phyloP scores from a whole-genome alignment of 805 yeast species.

The Yamadazyma paraphyllophila region DNA sequence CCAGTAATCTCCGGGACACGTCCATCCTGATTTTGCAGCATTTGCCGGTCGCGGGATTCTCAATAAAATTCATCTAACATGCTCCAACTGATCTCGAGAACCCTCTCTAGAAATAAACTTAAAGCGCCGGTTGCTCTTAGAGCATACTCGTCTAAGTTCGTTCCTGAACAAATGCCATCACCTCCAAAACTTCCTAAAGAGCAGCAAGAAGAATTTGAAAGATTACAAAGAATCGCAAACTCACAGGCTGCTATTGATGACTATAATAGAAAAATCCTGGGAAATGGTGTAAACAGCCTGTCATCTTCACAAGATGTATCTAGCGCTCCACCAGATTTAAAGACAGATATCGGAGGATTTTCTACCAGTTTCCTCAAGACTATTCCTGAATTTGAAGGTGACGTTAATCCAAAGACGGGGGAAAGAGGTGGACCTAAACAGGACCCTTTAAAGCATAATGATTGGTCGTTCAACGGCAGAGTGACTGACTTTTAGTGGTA shows the following conservation, averaged over 20 bases:
- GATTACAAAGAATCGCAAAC: conserved; percentile 74
- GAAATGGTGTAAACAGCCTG: conserved; percentile 21
- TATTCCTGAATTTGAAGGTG: conserved; percentile 94
- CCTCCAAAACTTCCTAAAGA: conserved; percentile 79
- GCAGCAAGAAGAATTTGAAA: conserved; percentile 90
- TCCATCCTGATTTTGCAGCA: not conserved
- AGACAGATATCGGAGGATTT: conserved; percentile 59
- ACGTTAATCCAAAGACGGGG: conserved; percentile 88
- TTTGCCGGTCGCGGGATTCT: not conserved
- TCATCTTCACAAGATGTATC: conserved; percentile 1
- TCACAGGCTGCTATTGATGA: conserved; percentile 77
- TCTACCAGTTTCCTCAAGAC: conserved; percentile 72
- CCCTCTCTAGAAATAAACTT: not conserved
- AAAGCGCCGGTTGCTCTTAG: not conserved
- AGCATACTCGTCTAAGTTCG: conserved; percentile 12
- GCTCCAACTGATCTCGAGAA: not conserved
- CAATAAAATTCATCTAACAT: not conserved
- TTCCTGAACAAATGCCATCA: conserved; percentile 15
- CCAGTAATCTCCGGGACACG: too few species aligned
- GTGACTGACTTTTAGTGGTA: conserved; percentile 78
- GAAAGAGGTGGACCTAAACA: conserved; percentile 98
- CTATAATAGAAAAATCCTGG: conserved; percentile 50
- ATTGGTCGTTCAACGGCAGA: conserved; percentile 90
- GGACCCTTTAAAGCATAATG: conserved; percentile 84
- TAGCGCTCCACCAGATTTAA: conserved; percentile 26